A percentile compares a stretch with the other conserved stretches of the same genome.
These are phyloP conservation scores for Kluyveromyces starmeri DNA, from an alignment of 805 yeast species.

Conservation along the genomic window DNA sequence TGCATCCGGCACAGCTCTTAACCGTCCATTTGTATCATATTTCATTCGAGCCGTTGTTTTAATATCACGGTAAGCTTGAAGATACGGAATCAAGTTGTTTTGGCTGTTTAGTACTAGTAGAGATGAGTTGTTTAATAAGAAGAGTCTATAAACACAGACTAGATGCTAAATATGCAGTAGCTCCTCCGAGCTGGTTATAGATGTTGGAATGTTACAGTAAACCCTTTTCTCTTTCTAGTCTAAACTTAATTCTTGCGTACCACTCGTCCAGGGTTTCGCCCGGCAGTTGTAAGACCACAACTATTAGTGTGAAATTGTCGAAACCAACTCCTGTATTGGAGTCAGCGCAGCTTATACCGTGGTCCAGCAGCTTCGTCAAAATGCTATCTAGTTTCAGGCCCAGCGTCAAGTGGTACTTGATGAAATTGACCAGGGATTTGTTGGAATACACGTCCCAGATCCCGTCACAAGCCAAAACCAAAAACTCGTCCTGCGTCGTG, in stretches of 20 bases:
- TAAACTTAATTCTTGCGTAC: slow-evolving; percentile 44
- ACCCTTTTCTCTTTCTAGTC: slow-evolving; percentile 30
- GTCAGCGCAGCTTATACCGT: slow-evolving; percentile 61
- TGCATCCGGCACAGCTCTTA: no score
- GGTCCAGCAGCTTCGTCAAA: slow-evolving; percentile 50
- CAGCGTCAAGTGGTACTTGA: slow-evolving; percentile 47
- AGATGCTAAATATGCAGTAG: no score
- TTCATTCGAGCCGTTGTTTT: no score
- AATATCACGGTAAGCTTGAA: no score
- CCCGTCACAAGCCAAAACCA: slow-evolving; percentile 75
- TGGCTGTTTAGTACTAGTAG: no score
- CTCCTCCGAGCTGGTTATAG: no score
- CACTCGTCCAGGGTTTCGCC: slow-evolving; percentile 43
- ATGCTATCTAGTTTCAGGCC: slow-evolving; percentile 55
- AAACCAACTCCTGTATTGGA: slow-evolving; percentile 72
- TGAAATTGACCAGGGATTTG: slow-evolving; percentile 41
- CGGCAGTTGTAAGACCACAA: slow-evolving; percentile 49
- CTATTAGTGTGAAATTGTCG: slow-evolving; percentile 73
- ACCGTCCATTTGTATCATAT: no score
- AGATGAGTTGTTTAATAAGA: no score
- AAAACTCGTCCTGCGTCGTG: slow-evolving; percentile 47
- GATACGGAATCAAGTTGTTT: no score
- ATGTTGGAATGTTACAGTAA: no score
- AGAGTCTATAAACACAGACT: no score
- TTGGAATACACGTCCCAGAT: slow-evolving; percentile 69